A percentile compares a stretch with the other conserved stretches of the same genome.
Evolutionary conservation across 2,329 filamentous ascomycete genomes (phyloP).

Genomic region (Fusarium tuaranense): DNA sequence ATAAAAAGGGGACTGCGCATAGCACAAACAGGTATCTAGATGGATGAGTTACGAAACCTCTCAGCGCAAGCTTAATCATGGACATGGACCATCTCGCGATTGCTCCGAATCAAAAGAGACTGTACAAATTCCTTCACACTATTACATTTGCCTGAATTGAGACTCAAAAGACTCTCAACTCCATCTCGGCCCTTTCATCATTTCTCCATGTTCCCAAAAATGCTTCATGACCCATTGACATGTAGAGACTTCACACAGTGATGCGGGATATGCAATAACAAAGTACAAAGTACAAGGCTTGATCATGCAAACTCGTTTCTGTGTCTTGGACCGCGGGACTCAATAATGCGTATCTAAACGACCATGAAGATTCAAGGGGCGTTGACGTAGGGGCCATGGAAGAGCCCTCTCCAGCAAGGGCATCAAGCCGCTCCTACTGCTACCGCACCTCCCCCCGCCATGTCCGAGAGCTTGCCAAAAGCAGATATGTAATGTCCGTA

Average conservation of each 20-base stretch:
- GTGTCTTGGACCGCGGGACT: constrained; percentile 41
- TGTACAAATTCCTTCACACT: not conserved
- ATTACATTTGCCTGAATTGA: not conserved
- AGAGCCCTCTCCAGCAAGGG: constrained; percentile 28
- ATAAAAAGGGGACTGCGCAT: not conserved
- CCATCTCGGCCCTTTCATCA: not conserved
- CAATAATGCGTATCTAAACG: constrained; percentile 46
- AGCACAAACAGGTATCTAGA: constrained; percentile 1
- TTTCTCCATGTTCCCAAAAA: not conserved
- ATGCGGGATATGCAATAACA: not conserved
- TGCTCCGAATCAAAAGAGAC: constrained; percentile 5
- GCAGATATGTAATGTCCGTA: constrained; percentile 35
- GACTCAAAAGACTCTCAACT: not conserved
- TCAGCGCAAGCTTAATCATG: not conserved
- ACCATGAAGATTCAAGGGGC: constrained; percentile 30
- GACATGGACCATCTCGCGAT: not conserved
- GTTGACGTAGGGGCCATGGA: constrained; percentile 25
- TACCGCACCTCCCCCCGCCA: constrained; percentile 24
- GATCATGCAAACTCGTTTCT: constrained; percentile 40
- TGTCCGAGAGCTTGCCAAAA: constrained; percentile 34
- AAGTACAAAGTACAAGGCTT: constrained; percentile 3
- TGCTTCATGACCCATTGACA: not conserved
- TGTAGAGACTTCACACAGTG: constrained; percentile 4
- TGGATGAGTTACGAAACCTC: constrained; percentile 13
- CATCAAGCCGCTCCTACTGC: constrained; percentile 26